Conservation (phyloP, 139 green algal species). For the Chlorella sorokiniana region DNA sequence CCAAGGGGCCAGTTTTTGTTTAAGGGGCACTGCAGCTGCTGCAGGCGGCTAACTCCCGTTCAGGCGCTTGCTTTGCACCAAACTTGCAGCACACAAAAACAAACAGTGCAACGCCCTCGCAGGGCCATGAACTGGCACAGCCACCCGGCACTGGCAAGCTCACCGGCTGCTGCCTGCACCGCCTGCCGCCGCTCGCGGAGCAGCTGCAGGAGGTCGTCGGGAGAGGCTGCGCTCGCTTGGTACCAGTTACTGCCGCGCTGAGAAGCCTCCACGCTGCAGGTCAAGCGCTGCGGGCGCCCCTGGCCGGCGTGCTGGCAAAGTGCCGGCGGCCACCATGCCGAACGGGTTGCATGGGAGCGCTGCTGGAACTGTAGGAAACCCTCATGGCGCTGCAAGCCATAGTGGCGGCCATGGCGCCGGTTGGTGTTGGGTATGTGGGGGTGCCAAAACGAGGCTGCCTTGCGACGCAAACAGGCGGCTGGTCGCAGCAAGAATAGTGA, state of each 20-base stretch:
- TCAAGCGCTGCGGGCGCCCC: not conserved
- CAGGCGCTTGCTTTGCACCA: too few relatives aligned
- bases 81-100: too few relatives aligned
- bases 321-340: not conserved
- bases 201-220: slow-evolving; percentile 33
- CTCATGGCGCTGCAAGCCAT: not conserved
- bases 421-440: too few relatives aligned
- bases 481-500: too few relatives aligned
- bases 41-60: too few relatives aligned
- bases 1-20: too few relatives aligned
- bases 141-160: not conserved
- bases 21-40: too few relatives aligned
- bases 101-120: too few relatives aligned
- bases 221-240: slow-evolving; percentile 24
- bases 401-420: not conserved
- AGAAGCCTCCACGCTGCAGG: not conserved
- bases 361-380: not conserved
- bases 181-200: slow-evolving; percentile 26
- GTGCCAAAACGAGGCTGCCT: too few relatives aligned
- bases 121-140: too few relatives aligned
- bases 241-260: slow-evolving; percentile 9
- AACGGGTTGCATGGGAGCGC: not conserved
- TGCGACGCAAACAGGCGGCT: too few relatives aligned
- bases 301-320: not conserved
- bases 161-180: not conserved